Evolutionary conservation across 1,284 basidiomycete genomes (phyloP).

Genomic region (Exobasidium rhododendri): DNA sequence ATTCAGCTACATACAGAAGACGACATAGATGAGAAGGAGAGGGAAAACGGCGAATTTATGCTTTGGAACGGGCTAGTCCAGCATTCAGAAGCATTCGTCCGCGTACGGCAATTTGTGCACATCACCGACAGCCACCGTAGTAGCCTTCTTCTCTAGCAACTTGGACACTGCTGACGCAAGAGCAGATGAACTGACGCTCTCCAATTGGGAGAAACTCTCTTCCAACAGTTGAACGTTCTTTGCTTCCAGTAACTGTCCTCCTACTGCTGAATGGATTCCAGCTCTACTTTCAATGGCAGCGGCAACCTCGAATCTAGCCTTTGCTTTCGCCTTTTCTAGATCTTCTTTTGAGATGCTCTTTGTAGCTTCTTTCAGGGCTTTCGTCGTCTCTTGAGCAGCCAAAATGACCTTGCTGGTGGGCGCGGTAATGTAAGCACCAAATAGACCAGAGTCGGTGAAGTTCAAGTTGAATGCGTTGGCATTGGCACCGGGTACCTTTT

Average conservation of each 20-base stretch:
- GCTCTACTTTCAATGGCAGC: conserved; percentile 38
- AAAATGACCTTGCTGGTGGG: conserved; percentile 24
- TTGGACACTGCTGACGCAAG: conserved; percentile 37
- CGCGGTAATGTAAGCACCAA: conserved; percentile 48
- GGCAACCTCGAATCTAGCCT: conserved; percentile 50
- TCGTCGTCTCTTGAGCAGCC: conserved; percentile 35
- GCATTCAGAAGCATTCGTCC: conserved; percentile 46
- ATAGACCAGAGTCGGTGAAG: conserved; percentile 47
- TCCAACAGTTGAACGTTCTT: conserved; percentile 30
- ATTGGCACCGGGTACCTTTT: conserved; percentile 29
- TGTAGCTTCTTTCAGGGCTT: conserved; percentile 46
- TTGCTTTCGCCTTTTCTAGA: conserved; percentile 42
- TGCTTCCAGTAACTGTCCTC: conserved; percentile 37
- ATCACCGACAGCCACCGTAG: conserved; percentile 49
- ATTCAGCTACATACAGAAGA: too few species aligned
- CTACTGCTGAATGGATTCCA: conserved; percentile 34
- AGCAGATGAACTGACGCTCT: conserved; percentile 35
- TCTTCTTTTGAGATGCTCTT: conserved; percentile 34
- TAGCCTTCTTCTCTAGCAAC: conserved; percentile 51
- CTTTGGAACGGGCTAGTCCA: too few species aligned
- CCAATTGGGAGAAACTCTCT: conserved; percentile 34
- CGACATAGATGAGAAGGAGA: too few species aligned
- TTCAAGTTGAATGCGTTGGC: conserved; percentile 48
- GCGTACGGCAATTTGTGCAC: conserved; percentile 51
- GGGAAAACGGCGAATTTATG: too few species aligned